Evolutionary conservation across 2,329 filamentous ascomycete genomes (phyloP).

Genomic region (Colletotrichum gloeosporioides): DNA sequence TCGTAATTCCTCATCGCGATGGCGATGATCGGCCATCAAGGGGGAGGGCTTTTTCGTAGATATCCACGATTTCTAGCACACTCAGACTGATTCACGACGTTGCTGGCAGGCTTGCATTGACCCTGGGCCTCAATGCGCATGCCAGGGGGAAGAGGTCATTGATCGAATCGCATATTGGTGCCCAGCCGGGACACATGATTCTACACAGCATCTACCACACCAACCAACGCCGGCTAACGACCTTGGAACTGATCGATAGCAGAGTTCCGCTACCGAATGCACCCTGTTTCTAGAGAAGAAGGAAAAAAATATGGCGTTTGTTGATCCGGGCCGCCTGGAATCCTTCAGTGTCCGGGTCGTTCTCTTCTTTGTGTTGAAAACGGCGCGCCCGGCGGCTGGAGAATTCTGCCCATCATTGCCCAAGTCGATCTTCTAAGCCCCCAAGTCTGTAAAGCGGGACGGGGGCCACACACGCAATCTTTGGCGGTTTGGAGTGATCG

Average conservation of each 20-base stretch:
- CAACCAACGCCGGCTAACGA: neutral
- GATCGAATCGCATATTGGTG: neutral
- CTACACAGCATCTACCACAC: neutral
- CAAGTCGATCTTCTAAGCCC: neutral
- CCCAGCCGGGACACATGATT: neutral
- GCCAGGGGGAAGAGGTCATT: neutral
- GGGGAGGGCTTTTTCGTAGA: neutral
- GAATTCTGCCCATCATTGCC: slow-evolving; percentile 4
- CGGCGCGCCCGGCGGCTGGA: slow-evolving; percentile 7
- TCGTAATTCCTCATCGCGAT: neutral
- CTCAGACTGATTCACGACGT: neutral
- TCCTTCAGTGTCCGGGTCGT: neutral
- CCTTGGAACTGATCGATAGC: neutral
- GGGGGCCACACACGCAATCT: neutral
- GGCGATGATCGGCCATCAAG: neutral
- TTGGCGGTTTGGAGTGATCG: neutral
- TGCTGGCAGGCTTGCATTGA: neutral
- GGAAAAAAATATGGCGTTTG: neutral
- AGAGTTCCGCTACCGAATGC: neutral
- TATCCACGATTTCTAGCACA: neutral
- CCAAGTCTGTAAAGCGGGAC: slow-evolving; percentile 11
- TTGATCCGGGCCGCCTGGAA: neutral
- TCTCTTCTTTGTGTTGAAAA: neutral
- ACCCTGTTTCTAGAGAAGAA: neutral
- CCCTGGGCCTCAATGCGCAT: neutral